Evolutionary conservation across 1,139 yeast genomes (phyloP), one percentile per base, ranked within the genome.

Genomic region (Candida albicans): DNA sequence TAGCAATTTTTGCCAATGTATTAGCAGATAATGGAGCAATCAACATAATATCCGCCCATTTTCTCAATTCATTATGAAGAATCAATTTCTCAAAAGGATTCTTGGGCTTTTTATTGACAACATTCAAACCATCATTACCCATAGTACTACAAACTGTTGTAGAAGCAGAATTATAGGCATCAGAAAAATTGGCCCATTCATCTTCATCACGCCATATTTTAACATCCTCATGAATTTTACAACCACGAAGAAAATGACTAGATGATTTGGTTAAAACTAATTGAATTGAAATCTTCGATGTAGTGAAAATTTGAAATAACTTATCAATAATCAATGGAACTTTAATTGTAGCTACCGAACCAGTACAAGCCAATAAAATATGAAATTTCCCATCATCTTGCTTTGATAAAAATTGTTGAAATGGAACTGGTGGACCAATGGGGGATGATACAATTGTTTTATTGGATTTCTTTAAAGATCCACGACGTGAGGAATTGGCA

Each of bases 21-120:
- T 93, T 93, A 7, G 99, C 99, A 18, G 96, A 87, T 47, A 95
- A 69, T 3, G 99, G 99, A 1, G 97, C 96, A 39, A 93, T 80
- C 41, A 93, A 76, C 65, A 93, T 77, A 30, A 93, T 79, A 61
- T 93, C 97, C 0, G 99, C 98, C 99, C 99, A 93, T 58, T 89
- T 82, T 43, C 97, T 76, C 48, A 93, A 73, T 61, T 89, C 96
- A 49, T 89, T 89, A 61, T 91, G 97, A 47, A 93, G 72, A 40
- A 90, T 82, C 53, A 73, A 55, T 46, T 67, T 69, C 37, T 73
- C 79, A 47, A 52, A 67, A 2, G 75, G 73, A 41, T 62, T 68
- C 44, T 71, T 70, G 14, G 61, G 65, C 44, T 66, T 68, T 44
- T 62, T 68, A n/a, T 46, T 51, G 8, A 40, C 24, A 6, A 15